phyloP scores from a whole-genome alignment of 2,329 filamentous ascomycete species.

The Claviceps purpurea region DNA sequence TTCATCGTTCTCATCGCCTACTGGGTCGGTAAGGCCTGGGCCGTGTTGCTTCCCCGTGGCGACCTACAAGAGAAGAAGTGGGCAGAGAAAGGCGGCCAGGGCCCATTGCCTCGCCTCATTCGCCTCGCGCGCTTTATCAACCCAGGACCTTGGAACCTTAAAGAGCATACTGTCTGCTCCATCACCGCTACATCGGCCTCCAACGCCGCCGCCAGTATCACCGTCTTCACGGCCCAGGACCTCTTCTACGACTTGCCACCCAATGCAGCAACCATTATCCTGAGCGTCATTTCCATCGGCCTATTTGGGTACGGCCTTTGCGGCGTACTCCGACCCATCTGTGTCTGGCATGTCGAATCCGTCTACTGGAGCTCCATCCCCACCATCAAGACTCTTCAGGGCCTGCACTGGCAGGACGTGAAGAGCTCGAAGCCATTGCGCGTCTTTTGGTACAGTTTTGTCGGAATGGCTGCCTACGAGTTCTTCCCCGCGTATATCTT shows the following conservation, averaged over 20 bases:
- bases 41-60: constrained; percentile 25
- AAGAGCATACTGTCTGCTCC: constrained; percentile 41
- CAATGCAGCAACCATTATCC: constrained; percentile 30
- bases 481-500: constrained; percentile 42
- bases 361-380: constrained; percentile 43
- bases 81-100: constrained; percentile 27
- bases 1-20: constrained; percentile 46
- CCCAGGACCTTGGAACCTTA: constrained; percentile 36
- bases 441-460: constrained; percentile 38
- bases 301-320: constrained; percentile 42
- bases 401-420: constrained; percentile 38
- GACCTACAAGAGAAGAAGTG: constrained; percentile 34
- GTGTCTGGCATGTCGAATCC: constrained; percentile 41
- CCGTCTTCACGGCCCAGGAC: constrained; percentile 33
- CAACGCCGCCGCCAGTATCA: constrained; percentile 21
- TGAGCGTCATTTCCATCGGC: constrained; percentile 36
- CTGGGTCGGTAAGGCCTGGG: constrained; percentile 32
- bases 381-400: constrained; percentile 38
- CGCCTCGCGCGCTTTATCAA: constrained; percentile 32
- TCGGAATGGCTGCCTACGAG: constrained; percentile 35
- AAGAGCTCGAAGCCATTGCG: constrained; percentile 37
- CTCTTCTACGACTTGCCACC: constrained; percentile 38
- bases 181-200: constrained; percentile 42
- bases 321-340: constrained; percentile 38
- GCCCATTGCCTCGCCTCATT: constrained; percentile 28